Base-by-base conservation (phyloP, 257 asterid genomes). In the Eustoma russellianum region DNA sequence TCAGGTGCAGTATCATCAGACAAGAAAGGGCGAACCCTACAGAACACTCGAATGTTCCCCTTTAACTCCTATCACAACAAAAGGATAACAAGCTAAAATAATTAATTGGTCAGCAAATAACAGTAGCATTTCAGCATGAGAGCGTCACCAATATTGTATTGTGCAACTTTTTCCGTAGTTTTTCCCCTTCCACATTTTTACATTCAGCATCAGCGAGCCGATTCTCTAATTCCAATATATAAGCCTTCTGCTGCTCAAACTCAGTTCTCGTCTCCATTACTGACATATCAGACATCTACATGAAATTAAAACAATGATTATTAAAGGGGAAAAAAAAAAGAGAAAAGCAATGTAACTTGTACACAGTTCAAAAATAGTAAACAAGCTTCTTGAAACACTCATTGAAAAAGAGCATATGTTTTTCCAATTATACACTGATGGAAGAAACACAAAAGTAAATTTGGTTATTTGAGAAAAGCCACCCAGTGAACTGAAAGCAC, bases 11-110 rank as follows among this genome's bases (percentile, higher is more conserved):
- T 79, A 59, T 93, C 96, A 62, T 88, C 99, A 48, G 83, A 78
- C 66, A 83, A 71, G 49, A 86, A 45, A 43, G 95, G 99, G 41
- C 99, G 74, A 64, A 93, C 99, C 68, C 97, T 72, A 72, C 99
- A 93, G 54, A 93, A 93, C 57, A 88, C 97, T 7, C 95, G 81
- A 33, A 88, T 93, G 52, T 93, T 93, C 46, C 97, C 99, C 67
- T 93, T 93, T 63, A 93, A 53, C 67, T 93, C 99, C 99, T 93
- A 74, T 8, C 52, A 48, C 24, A 41, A 47, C 13, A 58, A 65
- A 54, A 73, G 45, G 57, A 50, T 30, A 53, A 16, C 38, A n/a
- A 15, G 41, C 49, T 33, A 28, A 17, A 53, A 61, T 10, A 46
- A 53, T 57, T 17, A 35, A 35, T 57, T 17, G 43, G 43, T 11